These are phyloP conservation scores for Magnusiomyces paraingens DNA, from an alignment of 1,139 yeast species.

Conservation along the genomic window DNA sequence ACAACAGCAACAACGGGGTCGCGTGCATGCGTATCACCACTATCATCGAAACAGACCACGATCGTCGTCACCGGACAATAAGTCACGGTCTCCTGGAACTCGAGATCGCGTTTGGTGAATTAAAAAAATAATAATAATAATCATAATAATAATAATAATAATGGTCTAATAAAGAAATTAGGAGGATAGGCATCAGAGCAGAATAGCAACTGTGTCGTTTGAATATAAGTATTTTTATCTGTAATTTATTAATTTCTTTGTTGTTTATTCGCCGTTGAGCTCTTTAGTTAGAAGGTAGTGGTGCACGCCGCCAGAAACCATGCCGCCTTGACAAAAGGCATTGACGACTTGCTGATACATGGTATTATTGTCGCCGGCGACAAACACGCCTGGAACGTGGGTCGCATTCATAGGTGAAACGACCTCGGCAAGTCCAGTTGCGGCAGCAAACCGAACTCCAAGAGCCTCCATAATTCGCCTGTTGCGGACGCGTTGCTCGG, in stretches of 20 bases:
- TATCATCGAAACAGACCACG: too few relatives aligned
- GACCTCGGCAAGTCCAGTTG: constrained; percentile 6
- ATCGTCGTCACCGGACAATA: too few relatives aligned
- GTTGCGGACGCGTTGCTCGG: constrained; percentile 8
- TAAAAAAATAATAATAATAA: too few relatives aligned
- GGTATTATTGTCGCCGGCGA: constrained; percentile 10
- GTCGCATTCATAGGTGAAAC: constrained; percentile 3
- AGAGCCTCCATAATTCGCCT: constrained; percentile 2
- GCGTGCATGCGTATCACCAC: too few relatives aligned
- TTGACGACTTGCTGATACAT: constrained; percentile 5
- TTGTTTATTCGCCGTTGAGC: neutral
- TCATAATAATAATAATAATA: too few relatives aligned
- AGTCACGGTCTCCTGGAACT: too few relatives aligned
- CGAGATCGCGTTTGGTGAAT: too few relatives aligned
- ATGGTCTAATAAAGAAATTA: too few relatives aligned
- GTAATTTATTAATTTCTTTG: neutral
- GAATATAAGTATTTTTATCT: too few relatives aligned
- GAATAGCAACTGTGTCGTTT: too few relatives aligned
- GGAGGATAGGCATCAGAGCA: too few relatives aligned
- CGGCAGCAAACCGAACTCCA: neutral
- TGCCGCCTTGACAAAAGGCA: constrained; percentile 8
- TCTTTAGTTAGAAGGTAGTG: constrained; percentile 7
- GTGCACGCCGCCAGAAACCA: constrained; percentile 10
- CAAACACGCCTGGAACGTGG: constrained; percentile 8
- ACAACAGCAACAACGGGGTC: too few relatives aligned